A percentile compares a stretch with the other conserved stretches of the same genome.
These are phyloP conservation scores for Chrysoporthe puriensis DNA, from an alignment of 2,329 filamentous ascomycete genomes.

Conservation along the genomic window DNA sequence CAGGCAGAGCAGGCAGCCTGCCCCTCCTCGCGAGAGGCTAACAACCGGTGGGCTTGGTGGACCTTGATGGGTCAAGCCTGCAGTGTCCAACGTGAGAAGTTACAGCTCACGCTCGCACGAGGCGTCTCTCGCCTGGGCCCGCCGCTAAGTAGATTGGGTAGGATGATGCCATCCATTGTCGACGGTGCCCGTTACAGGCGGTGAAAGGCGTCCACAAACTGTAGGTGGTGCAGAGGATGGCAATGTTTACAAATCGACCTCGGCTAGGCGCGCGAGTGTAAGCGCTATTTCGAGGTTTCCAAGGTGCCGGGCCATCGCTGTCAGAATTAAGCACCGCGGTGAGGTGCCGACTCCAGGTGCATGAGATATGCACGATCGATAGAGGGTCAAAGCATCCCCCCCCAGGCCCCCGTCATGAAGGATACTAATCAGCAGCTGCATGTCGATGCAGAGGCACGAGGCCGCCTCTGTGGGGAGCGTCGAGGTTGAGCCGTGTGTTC, in stretches of 20 bases:
- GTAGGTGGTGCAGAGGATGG: not conserved
- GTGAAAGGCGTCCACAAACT: not conserved
- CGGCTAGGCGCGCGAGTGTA: no score
- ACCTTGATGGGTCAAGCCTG: not conserved
- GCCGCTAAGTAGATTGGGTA: not conserved
- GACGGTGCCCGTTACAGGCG: not conserved
- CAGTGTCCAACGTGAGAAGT: not conserved
- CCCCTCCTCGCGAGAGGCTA: not conserved
- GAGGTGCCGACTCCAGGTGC: not conserved
- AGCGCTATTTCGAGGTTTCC: no score
- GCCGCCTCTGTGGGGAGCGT: not conserved
- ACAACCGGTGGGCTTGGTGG: not conserved
- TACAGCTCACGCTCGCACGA: not conserved
- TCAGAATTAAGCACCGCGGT: no score
- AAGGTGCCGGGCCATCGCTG: no score
- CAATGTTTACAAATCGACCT: not conserved
- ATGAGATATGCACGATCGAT: not conserved
- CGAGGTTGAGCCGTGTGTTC: not conserved
- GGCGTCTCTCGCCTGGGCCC: not conserved
- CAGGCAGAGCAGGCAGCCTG: not conserved
- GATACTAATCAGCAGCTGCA: not conserved
- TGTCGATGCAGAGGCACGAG: not conserved
- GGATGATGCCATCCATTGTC: conserved; percentile 5
- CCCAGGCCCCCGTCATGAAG: not conserved
- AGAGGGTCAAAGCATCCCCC: not conserved